phyloP scores from a whole-genome alignment of 78 protist species.

The Monocercomonoides exilis region DNA sequence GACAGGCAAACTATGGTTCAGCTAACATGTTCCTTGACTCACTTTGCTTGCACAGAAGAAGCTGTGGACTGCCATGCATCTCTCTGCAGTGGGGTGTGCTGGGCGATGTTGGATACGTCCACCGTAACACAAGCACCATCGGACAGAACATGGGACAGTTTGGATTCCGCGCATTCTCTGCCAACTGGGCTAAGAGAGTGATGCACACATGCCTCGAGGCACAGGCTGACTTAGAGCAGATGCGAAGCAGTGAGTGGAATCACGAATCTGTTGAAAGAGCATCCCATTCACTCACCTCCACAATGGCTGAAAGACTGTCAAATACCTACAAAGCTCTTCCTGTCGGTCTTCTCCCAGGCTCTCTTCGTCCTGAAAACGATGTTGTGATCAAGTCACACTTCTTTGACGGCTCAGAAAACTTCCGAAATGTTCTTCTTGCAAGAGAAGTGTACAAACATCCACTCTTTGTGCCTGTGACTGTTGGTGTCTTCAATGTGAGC shows the following conservation, averaged over 20 bases:
- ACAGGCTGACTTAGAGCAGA: not conserved
- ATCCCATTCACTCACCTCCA: not conserved
- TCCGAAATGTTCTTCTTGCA: not conserved
- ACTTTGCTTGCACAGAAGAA: not conserved
- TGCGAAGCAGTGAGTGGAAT: too few relatives aligned
- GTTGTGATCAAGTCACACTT: not conserved
- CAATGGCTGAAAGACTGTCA: not conserved
- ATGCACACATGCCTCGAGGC: not conserved
- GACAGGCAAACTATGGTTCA: not conserved
- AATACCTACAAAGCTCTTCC: not conserved
- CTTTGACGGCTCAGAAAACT: not conserved
- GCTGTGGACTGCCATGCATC: not conserved
- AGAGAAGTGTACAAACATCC: not conserved
- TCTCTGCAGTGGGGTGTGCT: conserved; percentile 4
- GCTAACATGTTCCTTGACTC: conserved; percentile 12
- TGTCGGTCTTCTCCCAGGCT: not conserved
- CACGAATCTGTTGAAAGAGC: not conserved
- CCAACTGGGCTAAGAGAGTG: not conserved
- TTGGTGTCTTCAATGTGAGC: not conserved
- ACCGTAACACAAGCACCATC: not conserved
- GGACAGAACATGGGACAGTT: not conserved
- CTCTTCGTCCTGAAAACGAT: not conserved
- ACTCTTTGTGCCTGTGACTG: not conserved
- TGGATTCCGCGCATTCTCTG: not conserved
- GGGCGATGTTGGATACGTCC: not conserved